Base-by-base conservation (phyloP, 2,329 filamentous ascomycete genomes). In the Sporothrix mexicana region DNA sequence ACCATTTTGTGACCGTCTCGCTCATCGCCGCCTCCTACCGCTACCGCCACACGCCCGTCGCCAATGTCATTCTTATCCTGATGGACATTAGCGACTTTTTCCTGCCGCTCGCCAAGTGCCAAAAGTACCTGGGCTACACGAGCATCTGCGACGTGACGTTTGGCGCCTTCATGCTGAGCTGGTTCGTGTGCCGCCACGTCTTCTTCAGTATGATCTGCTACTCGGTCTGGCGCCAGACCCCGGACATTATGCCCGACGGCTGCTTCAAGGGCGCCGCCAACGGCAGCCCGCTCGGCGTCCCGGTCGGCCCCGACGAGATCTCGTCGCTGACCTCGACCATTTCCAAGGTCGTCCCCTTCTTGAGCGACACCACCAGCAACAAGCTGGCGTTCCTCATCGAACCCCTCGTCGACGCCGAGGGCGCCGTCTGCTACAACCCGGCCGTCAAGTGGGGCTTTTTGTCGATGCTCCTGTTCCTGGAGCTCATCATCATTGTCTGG, bases 21-120 rank as follows among this genome's bases (percentile, higher is more conserved):
- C 89, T 99, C 61, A 90, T 99, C 76, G 90, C 90, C 73, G 88
- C 90, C 45, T 95, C 92, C 76, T 98, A 98, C 81, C 88, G 90
- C 76, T 97, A 97, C 80, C 91, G 95, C 79, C 91, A 94, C 79
- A 97, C 92, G 72, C 92, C 93, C 64, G 93, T 97, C 41, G 95
- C 94, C 71, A 96, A 95, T 79, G 87, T 97, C 66, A 94, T 98
- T 74, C 85, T 99, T 69, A 92, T 94, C 71, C 87, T 97, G 76
- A 98, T 98, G 94, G 96, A 99, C 79, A 87, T 97, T 70, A 93
- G 97, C 64, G 96, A 98, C 79, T 87, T 97, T 69, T 87, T 97
- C 74, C 87, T 99, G 55, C 92, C 95, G 61, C 84, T 90, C 43
- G 96, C 96, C 77, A 99, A 99, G 82, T 93, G 95, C 78, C 88